phyloP scores from a whole-genome alignment of 129 eudicot genomes.

The Apium graveolens region DNA sequence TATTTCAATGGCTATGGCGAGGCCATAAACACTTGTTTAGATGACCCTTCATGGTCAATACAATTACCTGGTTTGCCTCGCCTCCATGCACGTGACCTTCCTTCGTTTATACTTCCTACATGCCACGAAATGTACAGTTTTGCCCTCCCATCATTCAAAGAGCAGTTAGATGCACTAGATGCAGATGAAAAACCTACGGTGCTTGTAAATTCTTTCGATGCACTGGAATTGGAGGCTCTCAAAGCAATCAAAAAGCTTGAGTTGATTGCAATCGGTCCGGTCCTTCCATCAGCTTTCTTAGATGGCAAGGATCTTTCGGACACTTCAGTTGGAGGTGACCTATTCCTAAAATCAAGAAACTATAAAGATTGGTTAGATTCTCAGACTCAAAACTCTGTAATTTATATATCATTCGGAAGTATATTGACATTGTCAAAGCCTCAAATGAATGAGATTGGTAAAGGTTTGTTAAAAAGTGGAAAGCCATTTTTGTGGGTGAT shows the following conservation, averaged over 20 bases:
- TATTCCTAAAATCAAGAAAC: slow-evolving; percentile 7
- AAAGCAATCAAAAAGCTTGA: slow-evolving; percentile 13
- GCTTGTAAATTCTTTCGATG: slow-evolving; percentile 29
- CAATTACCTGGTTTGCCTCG: slow-evolving; percentile 17
- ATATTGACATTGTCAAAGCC: not conserved
- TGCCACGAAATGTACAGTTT: slow-evolving; percentile 2
- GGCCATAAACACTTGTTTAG: slow-evolving; percentile 8
- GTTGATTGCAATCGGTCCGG: slow-evolving; percentile 26
- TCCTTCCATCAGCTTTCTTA: slow-evolving; percentile 30
- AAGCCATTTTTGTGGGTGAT: slow-evolving; percentile 4
- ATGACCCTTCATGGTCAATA: not conserved
- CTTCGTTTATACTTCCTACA: slow-evolving; percentile 22
- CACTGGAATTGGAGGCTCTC: slow-evolving; percentile 22
- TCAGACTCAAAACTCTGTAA: not conserved
- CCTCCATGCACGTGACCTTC: slow-evolving; percentile 17
- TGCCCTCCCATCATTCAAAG: slow-evolving; percentile 9
- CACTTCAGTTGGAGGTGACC: slow-evolving; percentile 27
- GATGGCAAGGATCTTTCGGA: slow-evolving; percentile 22
- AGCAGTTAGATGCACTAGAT: slow-evolving; percentile 18
- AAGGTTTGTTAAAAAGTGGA: not conserved
- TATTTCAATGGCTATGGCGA: slow-evolving; percentile 8
- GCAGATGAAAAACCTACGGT: slow-evolving; percentile 10
- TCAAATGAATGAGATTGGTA: slow-evolving; percentile 2
- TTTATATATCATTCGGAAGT: slow-evolving; percentile 13
- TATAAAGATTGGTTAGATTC: slow-evolving; percentile 18